A percentile compares a stretch with the other conserved stretches of the same genome.
Evolutionary conservation across 345 rosid species (phyloP).

Genomic region (Melaleuca alternifolia): DNA sequence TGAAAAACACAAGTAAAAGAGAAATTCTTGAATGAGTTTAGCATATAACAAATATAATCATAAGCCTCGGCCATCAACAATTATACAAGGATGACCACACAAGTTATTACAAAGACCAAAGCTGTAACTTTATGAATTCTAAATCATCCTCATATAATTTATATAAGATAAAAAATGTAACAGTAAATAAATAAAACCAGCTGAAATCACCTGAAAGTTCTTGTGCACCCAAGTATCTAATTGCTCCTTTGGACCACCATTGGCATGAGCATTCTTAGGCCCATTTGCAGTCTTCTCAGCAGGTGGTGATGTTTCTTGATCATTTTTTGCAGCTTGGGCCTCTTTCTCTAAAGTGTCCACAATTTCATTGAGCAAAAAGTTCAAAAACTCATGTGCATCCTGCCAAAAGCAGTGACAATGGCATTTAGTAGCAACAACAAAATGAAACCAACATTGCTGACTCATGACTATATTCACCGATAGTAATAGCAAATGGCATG

Average conservation of each 20-base stretch:
- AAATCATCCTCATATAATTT: neutral
- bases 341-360: slow-evolving; percentile 98
- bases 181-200: neutral
- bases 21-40: slow-evolving; percentile 1
- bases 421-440: neutral
- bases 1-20: slow-evolving; percentile 6
- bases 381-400: slow-evolving; percentile 99
- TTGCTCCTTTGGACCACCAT: slow-evolving; percentile 83
- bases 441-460: neutral
- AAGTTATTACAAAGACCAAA: neutral
- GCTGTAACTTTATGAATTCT: neutral
- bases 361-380: slow-evolving; percentile 94
- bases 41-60: neutral
- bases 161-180: neutral
- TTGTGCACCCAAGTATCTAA: slow-evolving; percentile 97
- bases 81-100: neutral
- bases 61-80: neutral
- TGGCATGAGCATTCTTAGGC: slow-evolving; percentile 41
- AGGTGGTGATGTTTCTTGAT: slow-evolving; percentile 64
- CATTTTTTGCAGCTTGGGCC: slow-evolving; percentile 66
- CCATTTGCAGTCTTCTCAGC: slow-evolving; percentile 80
- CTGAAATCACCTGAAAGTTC: slow-evolving; percentile 68
- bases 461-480: neutral
- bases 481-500: neutral
- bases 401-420: slow-evolving; percentile 10